These are phyloP conservation scores for Cubamyces sp. DNA, from an alignment of 768 basidiomycete genomes.

Conservation along the genomic window DNA sequence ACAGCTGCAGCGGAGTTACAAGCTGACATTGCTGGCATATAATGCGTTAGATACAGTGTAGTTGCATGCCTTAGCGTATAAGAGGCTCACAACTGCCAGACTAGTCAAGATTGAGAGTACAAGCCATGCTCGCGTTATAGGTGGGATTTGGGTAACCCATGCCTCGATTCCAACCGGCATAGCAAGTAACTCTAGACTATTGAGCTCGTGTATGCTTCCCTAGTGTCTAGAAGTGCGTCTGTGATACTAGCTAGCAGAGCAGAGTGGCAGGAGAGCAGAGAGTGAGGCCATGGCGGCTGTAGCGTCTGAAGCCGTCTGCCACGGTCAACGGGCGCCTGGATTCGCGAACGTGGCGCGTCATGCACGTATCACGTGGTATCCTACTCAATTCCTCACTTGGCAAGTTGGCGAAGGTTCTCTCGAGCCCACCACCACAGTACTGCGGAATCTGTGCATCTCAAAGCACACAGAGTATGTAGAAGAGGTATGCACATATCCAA, in stretches of 20 bases:
- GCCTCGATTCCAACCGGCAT: slow-evolving; percentile 89
- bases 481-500: too few relatives aligned
- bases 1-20: slow-evolving; percentile 88
- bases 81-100: slow-evolving; percentile 76
- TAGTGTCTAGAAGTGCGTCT: neutral
- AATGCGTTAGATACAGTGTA: neutral
- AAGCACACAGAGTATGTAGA: too few relatives aligned
- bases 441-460: too few relatives aligned
- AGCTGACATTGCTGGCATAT: slow-evolving; percentile 83
- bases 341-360: slow-evolving; percentile 26
- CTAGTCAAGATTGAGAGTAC: slow-evolving; percentile 78
- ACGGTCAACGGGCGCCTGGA: slow-evolving; percentile 12
- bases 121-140: slow-evolving; percentile 88
- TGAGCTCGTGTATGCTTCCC: neutral
- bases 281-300: slow-evolving; percentile 10
- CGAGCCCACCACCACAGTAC: too few relatives aligned
- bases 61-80: neutral
- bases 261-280: neutral
- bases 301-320: neutral
- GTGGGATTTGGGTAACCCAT: slow-evolving; percentile 91
- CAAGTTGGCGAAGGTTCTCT: too few relatives aligned
- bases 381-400: neutral
- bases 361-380: slow-evolving; percentile 11
- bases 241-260: neutral
- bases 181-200: neutral